Evolutionary conservation across 179 eudicot genomes (phyloP), one percentile per base, ranked within the genome.

Genomic region (Nepenthes alata): DNA sequence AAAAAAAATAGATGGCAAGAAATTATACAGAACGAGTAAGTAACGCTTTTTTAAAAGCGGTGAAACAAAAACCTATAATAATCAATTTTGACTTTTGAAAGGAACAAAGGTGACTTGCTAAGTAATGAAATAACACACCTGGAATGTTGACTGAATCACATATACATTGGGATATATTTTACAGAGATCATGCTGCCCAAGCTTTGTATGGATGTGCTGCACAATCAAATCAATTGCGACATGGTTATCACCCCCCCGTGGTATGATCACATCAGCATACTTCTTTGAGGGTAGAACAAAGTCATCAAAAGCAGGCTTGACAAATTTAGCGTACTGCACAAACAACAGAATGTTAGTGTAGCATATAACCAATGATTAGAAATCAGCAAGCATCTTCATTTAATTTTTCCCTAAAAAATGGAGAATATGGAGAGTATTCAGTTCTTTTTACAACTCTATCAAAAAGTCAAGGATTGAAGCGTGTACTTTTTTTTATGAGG

Each of bases 201-300:
- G 89, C 74, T 84, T 86, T 66, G 94, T 81, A 70, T 66, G 85
- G 64, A 86, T 82, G 70, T 86, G 95, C 52, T 86, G 89, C 61
- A 84, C 95, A 58, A 86, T 82, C 67, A 86, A 70, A 78, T 87
- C 88, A 67, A 87, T 79, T 41, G 95, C 95, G 51, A 85, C 95
- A 66, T 80, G 88, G 74, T 87, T 87, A 70, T 87, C 95, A 68
- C 86, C 95, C 65, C 95, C 95, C 47, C 88, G 85, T n/a, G 95
- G 95, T 67, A 85, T 85, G 70, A 87, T 87, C 64, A 87, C 90
- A 78, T 87, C 95, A 15, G 95, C 95, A 72, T 80, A 85, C 70
- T 87, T 87, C 83, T 87, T 87, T 53, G 95, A 85, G 36, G 95
- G 95, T 35, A 80, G 78, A 65, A 86, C 85, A 61, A 87, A 85